These are phyloP conservation scores for Ogataea haglerorum DNA, from an alignment of 805 yeast genomes.

Conservation along the genomic window DNA sequence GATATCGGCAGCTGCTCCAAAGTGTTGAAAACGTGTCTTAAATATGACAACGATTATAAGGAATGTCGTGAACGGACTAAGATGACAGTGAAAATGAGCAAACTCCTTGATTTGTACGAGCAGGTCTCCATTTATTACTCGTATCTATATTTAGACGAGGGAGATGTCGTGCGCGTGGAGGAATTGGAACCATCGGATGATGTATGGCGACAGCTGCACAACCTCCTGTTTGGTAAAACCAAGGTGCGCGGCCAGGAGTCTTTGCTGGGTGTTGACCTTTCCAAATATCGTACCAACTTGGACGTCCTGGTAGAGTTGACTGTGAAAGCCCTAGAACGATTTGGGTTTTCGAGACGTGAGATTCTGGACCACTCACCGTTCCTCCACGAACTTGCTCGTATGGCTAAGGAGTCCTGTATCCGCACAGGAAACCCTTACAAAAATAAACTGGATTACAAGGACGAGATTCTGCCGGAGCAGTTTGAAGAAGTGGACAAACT, in stretches of 20 bases:
- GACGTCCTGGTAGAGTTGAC: constrained; percentile 25
- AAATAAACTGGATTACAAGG: constrained; percentile 3
- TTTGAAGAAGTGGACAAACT: constrained; percentile 16
- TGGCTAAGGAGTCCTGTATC: constrained; percentile 20
- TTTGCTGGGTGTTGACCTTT: constrained; percentile 18
- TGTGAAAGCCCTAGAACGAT: constrained; percentile 11
- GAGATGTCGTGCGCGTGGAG: constrained; percentile 25
- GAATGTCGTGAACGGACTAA: constrained; percentile 57
- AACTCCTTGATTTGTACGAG: constrained; percentile 38
- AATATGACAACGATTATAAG: constrained; percentile 69
- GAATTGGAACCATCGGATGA: constrained; percentile 41
- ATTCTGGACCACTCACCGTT: constrained; percentile 20
- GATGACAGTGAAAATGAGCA: constrained; percentile 45
- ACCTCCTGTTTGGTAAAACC: constrained; percentile 30
- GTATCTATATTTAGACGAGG: constrained; percentile 32
- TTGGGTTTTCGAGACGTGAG: constrained; percentile 24
- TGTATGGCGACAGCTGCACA: constrained; percentile 38
- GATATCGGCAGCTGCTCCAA: constrained; percentile 16
- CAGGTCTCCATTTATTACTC: constrained; percentile 43
- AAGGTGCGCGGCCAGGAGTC: constrained; percentile 19
- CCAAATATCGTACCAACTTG: constrained; percentile 21
- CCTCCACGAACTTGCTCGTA: constrained; percentile 20
- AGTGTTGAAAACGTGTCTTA: constrained; percentile 53
- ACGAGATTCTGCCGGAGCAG: constrained; percentile 15
- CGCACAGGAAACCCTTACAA: constrained; percentile 12